Conservation (phyloP, 306 rosid genomes). For the Corylus heterophylla region DNA sequence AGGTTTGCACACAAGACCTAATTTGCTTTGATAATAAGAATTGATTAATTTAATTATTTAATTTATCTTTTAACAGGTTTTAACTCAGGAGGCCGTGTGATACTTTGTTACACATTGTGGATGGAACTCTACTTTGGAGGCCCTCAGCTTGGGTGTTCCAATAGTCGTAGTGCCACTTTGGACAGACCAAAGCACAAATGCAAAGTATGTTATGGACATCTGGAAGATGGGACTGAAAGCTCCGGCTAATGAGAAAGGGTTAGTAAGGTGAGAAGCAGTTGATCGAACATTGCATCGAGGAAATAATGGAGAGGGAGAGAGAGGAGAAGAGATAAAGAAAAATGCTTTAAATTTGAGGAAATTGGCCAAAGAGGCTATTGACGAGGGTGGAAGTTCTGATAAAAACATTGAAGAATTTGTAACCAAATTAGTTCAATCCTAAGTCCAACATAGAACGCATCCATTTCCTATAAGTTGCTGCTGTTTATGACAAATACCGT, state of each 20-base stretch:
- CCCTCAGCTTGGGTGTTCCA: neutral
- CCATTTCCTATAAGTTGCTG: too few relatives aligned
- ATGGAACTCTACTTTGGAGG: neutral
- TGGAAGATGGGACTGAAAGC: slow-evolving; percentile 4
- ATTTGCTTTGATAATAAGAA: too few relatives aligned
- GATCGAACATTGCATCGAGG: neutral
- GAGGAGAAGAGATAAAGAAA: neutral
- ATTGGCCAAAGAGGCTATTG: slow-evolving; percentile 3
- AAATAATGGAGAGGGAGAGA: slow-evolving; percentile 1
- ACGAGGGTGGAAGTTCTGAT: neutral
- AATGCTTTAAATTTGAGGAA: neutral
- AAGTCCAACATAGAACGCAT: neutral
- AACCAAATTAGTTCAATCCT: neutral
- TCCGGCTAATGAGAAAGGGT: neutral
- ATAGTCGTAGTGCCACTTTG: neutral
- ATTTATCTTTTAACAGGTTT: too few relatives aligned
- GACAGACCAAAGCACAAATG: neutral
- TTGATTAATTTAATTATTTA: too few relatives aligned
- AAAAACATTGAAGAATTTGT: neutral
- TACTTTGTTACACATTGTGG: neutral
- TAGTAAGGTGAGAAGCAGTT: neutral
- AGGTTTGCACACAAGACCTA: too few relatives aligned
- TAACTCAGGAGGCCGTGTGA: neutral
- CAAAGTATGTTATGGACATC: neutral
- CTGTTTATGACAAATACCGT: too few relatives aligned